A percentile compares a stretch with the other conserved stretches of the same genome.
These are phyloP conservation scores for Pancytospora philotis DNA, from an alignment of 371 early-diverging fungal genomes.

Conservation along the genomic window DNA sequence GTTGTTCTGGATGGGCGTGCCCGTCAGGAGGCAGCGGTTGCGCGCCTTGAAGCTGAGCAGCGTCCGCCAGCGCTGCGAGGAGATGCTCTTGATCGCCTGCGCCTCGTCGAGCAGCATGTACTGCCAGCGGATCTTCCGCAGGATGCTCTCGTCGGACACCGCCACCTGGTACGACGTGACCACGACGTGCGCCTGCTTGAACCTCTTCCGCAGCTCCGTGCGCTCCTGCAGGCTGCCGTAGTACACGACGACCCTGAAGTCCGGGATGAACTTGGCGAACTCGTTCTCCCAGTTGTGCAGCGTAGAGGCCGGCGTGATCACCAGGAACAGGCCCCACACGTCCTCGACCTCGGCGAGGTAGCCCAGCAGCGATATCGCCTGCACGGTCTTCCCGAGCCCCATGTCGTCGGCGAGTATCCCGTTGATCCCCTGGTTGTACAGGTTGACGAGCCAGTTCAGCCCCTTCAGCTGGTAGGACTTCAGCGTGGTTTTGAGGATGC, in stretches of 20 bases:
- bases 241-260: conserved; percentile 72
- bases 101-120: conserved; percentile 95
- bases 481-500: conserved; percentile 72
- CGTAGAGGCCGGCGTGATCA: conserved; percentile 83
- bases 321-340: conserved; percentile 84
- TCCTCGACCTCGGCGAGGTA: conserved; percentile 67
- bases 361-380: conserved; percentile 71
- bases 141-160: conserved; percentile 71
- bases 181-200: conserved; percentile 63
- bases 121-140: conserved; percentile 81
- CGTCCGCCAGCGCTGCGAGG: conserved; percentile 77
- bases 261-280: conserved; percentile 73
- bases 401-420: conserved; percentile 91
- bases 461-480: conserved; percentile 85
- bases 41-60: conserved; percentile 77
- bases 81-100: conserved; percentile 83
- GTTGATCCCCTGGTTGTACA: conserved; percentile 88
- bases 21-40: conserved; percentile 78
- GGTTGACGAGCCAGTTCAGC: conserved; percentile 86
- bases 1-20: conserved; percentile 96
- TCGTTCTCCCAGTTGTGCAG: conserved; percentile 94
- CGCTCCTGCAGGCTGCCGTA: conserved; percentile 81
- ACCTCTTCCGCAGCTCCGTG: conserved; percentile 65
- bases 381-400: conserved; percentile 90
- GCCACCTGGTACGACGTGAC: conserved; percentile 84